These are phyloP conservation scores for Lenwebbia sp. DNA, from an alignment of 345 rosid genomes.

Conservation along the genomic window DNA sequence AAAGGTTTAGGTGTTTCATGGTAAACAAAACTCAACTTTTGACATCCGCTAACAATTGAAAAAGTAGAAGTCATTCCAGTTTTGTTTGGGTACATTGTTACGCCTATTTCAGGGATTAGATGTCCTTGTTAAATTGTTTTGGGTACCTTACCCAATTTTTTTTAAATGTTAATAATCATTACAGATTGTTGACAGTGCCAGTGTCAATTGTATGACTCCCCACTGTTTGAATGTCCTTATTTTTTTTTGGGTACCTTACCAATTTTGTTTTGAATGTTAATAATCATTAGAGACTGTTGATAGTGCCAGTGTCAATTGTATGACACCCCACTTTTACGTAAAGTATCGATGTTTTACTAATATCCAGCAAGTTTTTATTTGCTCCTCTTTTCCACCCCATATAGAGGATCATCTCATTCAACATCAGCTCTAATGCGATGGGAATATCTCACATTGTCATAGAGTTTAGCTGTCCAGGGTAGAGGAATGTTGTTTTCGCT, in stretches of 20 bases:
- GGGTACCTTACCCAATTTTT: background rate
- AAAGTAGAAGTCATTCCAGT: background rate
- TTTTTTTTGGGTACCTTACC: background rate
- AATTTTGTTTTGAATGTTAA: background rate
- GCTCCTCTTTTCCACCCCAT: background rate
- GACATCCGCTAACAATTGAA: background rate
- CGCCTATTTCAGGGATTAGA: background rate
- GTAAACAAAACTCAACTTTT: background rate
- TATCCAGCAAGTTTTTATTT: background rate
- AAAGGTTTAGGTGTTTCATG: background rate
- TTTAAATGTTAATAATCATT: background rate
- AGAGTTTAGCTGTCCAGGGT: background rate
- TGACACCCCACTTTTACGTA: background rate
- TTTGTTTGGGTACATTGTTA: background rate
- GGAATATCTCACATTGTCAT: background rate
- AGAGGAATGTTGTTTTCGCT: background rate
- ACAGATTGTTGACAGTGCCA: background rate
- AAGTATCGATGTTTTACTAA: background rate
- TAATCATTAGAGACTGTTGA: background rate
- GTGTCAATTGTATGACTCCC: background rate
- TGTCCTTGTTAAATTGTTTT: background rate
- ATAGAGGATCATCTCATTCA: background rate
- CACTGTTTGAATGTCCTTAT: background rate
- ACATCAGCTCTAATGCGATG: background rate
- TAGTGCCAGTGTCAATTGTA: background rate